Evolutionary conservation across 2,329 filamentous ascomycete genomes (phyloP), one percentile per base, ranked within the genome.

Genomic region (Simplicillium sp.): DNA sequence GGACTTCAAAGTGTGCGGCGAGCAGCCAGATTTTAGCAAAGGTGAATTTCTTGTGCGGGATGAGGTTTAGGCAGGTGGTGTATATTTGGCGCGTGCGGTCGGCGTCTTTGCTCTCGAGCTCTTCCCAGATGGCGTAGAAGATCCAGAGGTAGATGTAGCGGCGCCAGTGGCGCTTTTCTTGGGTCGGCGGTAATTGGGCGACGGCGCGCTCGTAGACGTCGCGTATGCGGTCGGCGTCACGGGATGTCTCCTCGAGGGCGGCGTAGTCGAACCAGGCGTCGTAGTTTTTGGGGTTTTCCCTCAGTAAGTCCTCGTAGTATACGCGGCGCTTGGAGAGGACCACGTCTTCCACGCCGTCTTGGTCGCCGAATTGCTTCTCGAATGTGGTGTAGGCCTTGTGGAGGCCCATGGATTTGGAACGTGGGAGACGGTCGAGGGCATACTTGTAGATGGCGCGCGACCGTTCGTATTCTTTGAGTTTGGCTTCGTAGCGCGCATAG

Each of bases 71-170:
- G 52, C 87, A 94, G 49, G 92, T 86, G 50, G 82, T 80, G 66
- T 97, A 98, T 46, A 98, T 87, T 57, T 96, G 87, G 14, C 84
- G 77, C 15, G 90, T 86, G 35, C 92, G 77, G 18, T 84, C 77
- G 17, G 77, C 56, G 53, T 97, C 87, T 50, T 83, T 82, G 29
- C 82, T 83, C 48, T 90, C 83, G 60, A 86, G 80, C 61, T 98
- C 92, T 60, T 97, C 92, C 78, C 85, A 97, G 14, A 96, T 68
- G 9, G 92, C 92, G 61, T 97, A 98, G 65, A 97, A 96, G 34
- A 97, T 78, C 87, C 90, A 98, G 2, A 98, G 75, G 57, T 97
- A 98, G 45, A 98, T 94, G 61, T 98, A 98, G 29, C 92, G 75
- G 49, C 92, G 77, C 92, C 92, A 98, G 60, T 97, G 89, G 36